Conservation (phyloP, 192 early-diverging fungal species). For the Chytriomyces sp. region DNA sequence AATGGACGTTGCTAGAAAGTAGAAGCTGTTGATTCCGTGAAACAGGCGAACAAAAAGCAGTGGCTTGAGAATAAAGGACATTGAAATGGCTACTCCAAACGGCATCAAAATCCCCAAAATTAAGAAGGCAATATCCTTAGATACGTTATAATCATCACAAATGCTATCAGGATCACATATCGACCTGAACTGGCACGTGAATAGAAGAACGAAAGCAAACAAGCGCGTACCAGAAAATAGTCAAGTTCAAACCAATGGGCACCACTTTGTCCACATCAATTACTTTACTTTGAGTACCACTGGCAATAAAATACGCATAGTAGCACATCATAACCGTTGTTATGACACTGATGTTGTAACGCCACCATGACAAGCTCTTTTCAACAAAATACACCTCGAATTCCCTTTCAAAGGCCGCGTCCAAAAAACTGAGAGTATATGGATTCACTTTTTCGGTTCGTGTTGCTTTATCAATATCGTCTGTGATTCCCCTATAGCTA, state of each 20-base stretch:
- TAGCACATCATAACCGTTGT: background rate
- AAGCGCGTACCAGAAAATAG: too few relatives aligned
- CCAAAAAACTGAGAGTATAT: slow-evolving; percentile 10
- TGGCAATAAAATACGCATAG: slow-evolving; percentile 11
- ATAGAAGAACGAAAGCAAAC: background rate
- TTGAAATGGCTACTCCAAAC: slow-evolving; percentile 16
- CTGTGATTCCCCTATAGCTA: slow-evolving; percentile 12
- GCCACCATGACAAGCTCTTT: background rate
- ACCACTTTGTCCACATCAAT: too few relatives aligned
- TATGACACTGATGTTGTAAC: background rate
- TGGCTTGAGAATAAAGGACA: slow-evolving; percentile 25
- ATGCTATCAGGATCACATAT: slow-evolving; percentile 37
- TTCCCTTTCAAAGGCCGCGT: background rate
- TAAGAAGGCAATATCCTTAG: slow-evolving; percentile 39
- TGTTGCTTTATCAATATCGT: slow-evolving; percentile 1
- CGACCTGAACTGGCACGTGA: slow-evolving; percentile 26
- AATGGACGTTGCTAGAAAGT: slow-evolving; percentile 9
- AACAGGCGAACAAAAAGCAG: background rate
- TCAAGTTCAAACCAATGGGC: too few relatives aligned
- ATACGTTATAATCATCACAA: slow-evolving; percentile 37
- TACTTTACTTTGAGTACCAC: background rate
- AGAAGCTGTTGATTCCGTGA: slow-evolving; percentile 6
- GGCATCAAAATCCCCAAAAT: slow-evolving; percentile 38
- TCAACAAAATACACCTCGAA: background rate
- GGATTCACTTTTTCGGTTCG: background rate